Percentiles rank a stretch among this genome's conserved stretches.
Conservation (phyloP, 495 filamentous ascomycete species). For the Penicillium malachiteum region DNA sequence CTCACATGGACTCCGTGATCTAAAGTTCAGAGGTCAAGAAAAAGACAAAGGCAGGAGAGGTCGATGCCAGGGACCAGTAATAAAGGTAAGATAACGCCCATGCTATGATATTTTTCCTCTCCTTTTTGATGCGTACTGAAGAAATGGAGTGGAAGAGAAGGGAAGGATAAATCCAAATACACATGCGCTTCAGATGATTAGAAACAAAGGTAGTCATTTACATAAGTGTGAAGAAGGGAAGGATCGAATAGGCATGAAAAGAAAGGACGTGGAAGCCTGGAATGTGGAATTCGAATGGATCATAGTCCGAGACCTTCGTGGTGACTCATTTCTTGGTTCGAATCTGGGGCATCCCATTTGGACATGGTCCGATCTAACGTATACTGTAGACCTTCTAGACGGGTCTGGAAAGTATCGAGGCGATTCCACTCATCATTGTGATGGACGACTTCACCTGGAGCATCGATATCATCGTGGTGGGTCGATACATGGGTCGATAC, state of each 20-base stretch:
- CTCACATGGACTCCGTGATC: too few species aligned
- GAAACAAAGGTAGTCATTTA: neutral
- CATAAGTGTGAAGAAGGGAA: constrained; percentile 2
- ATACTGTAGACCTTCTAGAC: constrained; percentile 15
- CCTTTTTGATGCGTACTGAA: constrained; percentile 7
- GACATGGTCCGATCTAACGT: constrained; percentile 26
- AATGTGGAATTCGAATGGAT: neutral
- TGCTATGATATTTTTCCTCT: constrained; percentile 24
- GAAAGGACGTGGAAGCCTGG: neutral
- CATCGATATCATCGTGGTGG: constrained; percentile 11
- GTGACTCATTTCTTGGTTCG: constrained; percentile 20
- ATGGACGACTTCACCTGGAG: constrained; percentile 7
- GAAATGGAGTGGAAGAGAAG: constrained; percentile 2
- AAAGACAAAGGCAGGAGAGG: too few species aligned
- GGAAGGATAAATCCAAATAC: constrained; percentile 3
- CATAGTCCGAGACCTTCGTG: constrained; percentile 29
- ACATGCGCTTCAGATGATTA: neutral
- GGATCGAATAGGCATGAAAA: neutral
- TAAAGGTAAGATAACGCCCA: constrained; percentile 14
- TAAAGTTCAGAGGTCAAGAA: too few species aligned
- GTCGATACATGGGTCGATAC: neutral
- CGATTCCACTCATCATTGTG: constrained; percentile 19
- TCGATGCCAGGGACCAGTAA: too few species aligned
- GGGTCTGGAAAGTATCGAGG: constrained; percentile 25
- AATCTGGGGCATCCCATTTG: constrained; percentile 20